phyloP scores from a whole-genome alignment of 768 basidiomycete species.

The Agrocybe praecox region DNA sequence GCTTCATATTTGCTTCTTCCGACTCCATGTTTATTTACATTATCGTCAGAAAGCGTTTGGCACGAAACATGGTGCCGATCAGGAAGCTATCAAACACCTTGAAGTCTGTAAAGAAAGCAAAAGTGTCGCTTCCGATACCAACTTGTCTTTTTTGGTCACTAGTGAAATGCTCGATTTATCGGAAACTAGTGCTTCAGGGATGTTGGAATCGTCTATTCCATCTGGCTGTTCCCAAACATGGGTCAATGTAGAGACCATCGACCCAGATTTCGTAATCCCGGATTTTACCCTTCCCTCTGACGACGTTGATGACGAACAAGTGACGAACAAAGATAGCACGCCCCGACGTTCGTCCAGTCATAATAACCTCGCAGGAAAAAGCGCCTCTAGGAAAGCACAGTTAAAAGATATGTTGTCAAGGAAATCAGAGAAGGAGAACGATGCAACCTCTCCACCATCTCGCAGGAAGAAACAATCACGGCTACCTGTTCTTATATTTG shows the following conservation, averaged over 20 bases:
- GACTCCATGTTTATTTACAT: background rate
- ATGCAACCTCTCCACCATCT: slow-evolving; percentile 3
- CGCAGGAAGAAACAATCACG: slow-evolving; percentile 10
- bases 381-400: background rate
- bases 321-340: slow-evolving; percentile 15
- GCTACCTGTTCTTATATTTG: slow-evolving; percentile 12
- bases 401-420: background rate
- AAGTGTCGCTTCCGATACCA: background rate
- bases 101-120: background rate
- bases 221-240: slow-evolving; percentile 6
- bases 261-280: background rate
- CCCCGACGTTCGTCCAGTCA: background rate
- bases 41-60: slow-evolving; percentile 6
- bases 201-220: background rate
- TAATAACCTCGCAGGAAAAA: background rate
- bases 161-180: background rate
- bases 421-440: slow-evolving; percentile 12
- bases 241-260: slow-evolving; percentile 1
- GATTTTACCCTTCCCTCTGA: background rate
- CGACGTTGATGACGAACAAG: background rate
- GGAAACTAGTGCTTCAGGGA: background rate
- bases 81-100: background rate
- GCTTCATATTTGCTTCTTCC: background rate
- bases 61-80: background rate
- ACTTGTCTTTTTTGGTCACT: background rate